Evolutionary conservation across 2,329 filamentous ascomycete species (phyloP).

Genomic region (Colletotrichum sp.): DNA sequence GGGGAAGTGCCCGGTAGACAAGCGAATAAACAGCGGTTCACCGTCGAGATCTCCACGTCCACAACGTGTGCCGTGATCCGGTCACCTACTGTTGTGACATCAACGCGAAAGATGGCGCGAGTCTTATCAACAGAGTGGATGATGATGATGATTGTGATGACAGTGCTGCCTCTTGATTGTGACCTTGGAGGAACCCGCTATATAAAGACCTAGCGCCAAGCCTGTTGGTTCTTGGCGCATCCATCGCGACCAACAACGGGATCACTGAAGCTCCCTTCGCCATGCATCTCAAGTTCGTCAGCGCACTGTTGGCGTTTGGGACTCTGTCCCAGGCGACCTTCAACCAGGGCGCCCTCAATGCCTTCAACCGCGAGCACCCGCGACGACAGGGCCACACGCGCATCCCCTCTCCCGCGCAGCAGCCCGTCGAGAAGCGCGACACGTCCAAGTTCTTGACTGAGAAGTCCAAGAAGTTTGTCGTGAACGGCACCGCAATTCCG

Average conservation of each 20-base stretch:
- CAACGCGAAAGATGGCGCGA: background rate
- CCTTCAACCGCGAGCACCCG: background rate
- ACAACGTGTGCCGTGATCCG: background rate
- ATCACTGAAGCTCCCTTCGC: background rate
- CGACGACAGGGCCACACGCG: background rate
- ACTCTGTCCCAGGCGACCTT: background rate
- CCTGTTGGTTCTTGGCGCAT: background rate
- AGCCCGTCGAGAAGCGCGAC: background rate
- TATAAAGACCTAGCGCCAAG: background rate
- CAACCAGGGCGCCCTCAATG: background rate
- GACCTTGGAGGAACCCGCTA: background rate
- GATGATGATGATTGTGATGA: background rate
- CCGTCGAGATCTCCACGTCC: background rate
- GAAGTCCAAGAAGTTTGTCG: slow-evolving; percentile 49
- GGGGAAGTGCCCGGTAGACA: background rate
- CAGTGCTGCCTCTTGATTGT: background rate
- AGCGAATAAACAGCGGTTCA: background rate
- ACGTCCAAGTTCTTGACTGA: background rate
- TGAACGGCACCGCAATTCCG: slow-evolving; percentile 69
- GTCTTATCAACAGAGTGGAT: background rate
- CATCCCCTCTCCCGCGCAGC: background rate
- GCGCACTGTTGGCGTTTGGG: background rate
- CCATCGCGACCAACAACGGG: background rate
- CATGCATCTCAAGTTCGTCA: background rate
- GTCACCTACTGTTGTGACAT: background rate